These are phyloP conservation scores for Coniella lustricola DNA, from an alignment of 2,329 filamentous ascomycete species.

Conservation along the genomic window DNA sequence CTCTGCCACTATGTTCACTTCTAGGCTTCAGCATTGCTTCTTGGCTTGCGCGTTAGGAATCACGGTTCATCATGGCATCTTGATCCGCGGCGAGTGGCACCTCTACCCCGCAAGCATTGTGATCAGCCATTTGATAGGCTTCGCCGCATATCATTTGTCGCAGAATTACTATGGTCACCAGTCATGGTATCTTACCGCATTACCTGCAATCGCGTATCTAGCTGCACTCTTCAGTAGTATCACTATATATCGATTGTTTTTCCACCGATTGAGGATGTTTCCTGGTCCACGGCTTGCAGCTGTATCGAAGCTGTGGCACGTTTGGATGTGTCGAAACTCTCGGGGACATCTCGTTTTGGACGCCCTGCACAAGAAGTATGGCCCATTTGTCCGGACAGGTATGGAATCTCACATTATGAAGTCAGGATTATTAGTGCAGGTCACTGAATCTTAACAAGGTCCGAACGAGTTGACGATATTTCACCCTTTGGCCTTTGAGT, in stretches of 20 bases:
- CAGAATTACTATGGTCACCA: background rate
- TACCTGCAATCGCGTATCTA: background rate
- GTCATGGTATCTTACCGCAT: background rate
- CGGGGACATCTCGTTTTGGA: background rate
- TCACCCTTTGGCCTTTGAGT: no score
- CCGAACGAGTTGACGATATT: no score
- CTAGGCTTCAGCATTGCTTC: no score
- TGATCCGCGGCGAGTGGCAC: background rate
- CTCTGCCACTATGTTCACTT: no score
- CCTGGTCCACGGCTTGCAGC: background rate
- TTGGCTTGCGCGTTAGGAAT: no score
- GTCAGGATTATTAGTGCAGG: no score
- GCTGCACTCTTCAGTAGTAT: background rate
- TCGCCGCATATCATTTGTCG: background rate
- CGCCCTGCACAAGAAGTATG: background rate
- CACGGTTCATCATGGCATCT: no score
- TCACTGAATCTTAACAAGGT: no score
- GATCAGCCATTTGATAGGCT: background rate
- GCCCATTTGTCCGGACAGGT: background rate
- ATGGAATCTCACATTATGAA: no score
- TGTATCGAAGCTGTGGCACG: background rate
- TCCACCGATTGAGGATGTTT: background rate
- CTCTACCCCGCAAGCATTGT: background rate
- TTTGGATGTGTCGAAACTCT: background rate
- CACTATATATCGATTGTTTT: background rate